These are phyloP conservation scores for Linnemannia hyalina DNA, from an alignment of 192 early-diverging fungal species.

Conservation along the genomic window DNA sequence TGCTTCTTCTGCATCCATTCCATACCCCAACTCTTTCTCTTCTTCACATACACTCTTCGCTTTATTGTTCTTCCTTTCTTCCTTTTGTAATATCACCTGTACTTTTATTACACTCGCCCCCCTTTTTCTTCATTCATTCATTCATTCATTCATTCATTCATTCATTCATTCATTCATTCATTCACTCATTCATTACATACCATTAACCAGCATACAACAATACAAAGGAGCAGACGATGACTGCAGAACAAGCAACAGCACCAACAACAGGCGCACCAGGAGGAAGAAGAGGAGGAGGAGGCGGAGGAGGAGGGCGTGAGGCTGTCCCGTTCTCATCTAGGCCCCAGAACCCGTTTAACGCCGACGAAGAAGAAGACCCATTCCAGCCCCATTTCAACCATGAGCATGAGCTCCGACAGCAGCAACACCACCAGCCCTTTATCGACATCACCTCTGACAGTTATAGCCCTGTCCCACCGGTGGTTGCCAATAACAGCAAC, in stretches of 20 bases:
- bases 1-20: constrained; percentile 4
- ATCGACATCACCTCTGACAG: constrained; percentile 38
- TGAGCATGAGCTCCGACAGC: background rate
- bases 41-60: background rate
- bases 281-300: background rate
- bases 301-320: background rate
- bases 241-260: background rate
- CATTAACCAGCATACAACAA: too few species aligned
- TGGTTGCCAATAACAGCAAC: background rate
- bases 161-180: background rate
- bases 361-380: background rate
- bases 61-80: constrained; percentile 7
- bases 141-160: background rate
- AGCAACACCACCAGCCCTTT: constrained; percentile 17
- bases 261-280: background rate
- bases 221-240: background rate
- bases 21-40: background rate
- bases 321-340: background rate
- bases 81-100: background rate
- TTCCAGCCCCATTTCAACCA: background rate
- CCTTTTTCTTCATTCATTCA: background rate
- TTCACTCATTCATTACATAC: background rate
- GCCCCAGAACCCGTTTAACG: background rate
- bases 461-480: background rate
- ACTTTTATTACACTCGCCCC: background rate